A percentile compares a stretch with the other conserved stretches of the same genome.
Evolutionary conservation across 163 green algal genomes (phyloP).

Genomic region (Chlamydomonas reinhardtii): DNA sequence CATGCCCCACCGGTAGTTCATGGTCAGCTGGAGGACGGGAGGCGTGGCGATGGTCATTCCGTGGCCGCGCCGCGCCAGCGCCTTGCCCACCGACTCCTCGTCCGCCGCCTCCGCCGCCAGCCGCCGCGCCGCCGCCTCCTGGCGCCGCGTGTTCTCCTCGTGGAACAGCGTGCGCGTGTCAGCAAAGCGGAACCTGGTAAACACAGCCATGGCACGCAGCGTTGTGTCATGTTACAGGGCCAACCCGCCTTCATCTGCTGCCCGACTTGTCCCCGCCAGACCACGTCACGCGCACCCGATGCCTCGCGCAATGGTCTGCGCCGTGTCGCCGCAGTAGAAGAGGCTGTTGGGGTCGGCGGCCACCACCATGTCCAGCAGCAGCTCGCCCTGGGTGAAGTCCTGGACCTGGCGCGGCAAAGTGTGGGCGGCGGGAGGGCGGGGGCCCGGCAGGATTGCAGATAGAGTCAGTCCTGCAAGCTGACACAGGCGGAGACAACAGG

Average conservation of each 20-base stretch:
- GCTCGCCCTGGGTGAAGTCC: constrained; percentile 81
- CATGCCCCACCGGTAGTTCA: constrained; percentile 38
- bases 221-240: too few relatives aligned
- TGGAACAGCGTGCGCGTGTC: constrained; percentile 71
- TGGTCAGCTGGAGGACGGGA: constrained; percentile 21
- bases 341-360: constrained; percentile 56
- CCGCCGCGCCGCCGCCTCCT: neutral
- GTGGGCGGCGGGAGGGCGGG: too few relatives aligned
- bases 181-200: constrained; percentile 73
- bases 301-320: constrained; percentile 84
- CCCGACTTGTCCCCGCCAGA: too few relatives aligned
- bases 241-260: too few relatives aligned
- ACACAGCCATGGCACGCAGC: too few relatives aligned
- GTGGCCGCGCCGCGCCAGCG: neutral
- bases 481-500: too few relatives aligned
- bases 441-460: neutral
- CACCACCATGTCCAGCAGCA: constrained; percentile 73
- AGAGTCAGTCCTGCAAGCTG: too few relatives aligned
- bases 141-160: constrained; percentile 54
- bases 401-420: constrained; percentile 49
- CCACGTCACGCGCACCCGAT: constrained; percentile 48
- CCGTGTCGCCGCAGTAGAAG: constrained; percentile 82
- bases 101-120: neutral
- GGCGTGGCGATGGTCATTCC: constrained; percentile 12
- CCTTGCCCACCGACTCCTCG: neutral